Conservation (phyloP, 225 moss, liverwort and hornwort species). For the Bryum argenteum region DNA sequence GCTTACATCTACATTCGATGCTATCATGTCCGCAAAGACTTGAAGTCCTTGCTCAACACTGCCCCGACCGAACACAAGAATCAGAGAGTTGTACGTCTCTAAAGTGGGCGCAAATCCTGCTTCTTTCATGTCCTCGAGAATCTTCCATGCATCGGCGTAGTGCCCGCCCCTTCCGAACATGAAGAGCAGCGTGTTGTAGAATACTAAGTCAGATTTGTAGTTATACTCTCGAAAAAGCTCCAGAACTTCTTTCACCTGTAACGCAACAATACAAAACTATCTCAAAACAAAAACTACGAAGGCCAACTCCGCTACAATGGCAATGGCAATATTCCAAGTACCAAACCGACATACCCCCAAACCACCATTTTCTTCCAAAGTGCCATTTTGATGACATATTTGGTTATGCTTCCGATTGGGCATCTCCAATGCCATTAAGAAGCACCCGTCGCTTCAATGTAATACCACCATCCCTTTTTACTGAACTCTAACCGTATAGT, state of each 20-base stretch:
- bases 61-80: slow-evolving; percentile 96
- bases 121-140: slow-evolving; percentile 84
- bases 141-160: slow-evolving; percentile 89
- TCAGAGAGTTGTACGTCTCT: slow-evolving; percentile 91
- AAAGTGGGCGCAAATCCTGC: slow-evolving; percentile 79
- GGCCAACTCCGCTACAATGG: no score
- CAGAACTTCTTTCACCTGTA: slow-evolving; percentile 89
- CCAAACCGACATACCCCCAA: no score
- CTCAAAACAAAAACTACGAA: not conserved
- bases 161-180: slow-evolving; percentile 94
- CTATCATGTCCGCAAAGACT: slow-evolving; percentile 87
- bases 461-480: no score
- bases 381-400: no score
- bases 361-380: no score
- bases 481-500: no score
- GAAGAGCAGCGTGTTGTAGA: slow-evolving; percentile 98
- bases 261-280: slow-evolving; percentile 5
- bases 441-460: no score
- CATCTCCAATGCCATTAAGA: no score
- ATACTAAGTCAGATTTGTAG: slow-evolving; percentile 92
- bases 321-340: no score
- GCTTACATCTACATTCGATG: slow-evolving; percentile 64
- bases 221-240: slow-evolving; percentile 79
- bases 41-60: slow-evolving; percentile 84
- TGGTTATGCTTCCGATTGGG: no score